Conservation (phyloP, 345 rosid genomes). For the Salix brachista region DNA sequence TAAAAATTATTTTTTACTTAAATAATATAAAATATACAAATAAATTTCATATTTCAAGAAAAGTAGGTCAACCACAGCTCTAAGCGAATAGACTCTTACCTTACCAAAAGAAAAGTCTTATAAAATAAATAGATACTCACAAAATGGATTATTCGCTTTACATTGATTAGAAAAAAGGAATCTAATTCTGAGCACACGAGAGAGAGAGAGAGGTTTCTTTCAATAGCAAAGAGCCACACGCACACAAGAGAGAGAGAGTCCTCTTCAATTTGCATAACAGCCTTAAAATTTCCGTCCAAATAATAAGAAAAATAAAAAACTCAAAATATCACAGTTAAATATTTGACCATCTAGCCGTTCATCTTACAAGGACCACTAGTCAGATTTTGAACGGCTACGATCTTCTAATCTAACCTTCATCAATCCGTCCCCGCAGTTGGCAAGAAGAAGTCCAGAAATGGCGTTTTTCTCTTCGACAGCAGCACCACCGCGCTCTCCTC, state of each 20-base stretch:
- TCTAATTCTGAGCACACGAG: too few relatives aligned
- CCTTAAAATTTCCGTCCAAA: not conserved
- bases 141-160: too few relatives aligned
- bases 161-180: too few relatives aligned
- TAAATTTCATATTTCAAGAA: too few relatives aligned
- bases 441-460: conserved; percentile 23
- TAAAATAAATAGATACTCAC: too few relatives aligned
- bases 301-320: not conserved
- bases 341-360: too few relatives aligned
- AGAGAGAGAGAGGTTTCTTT: too few relatives aligned
- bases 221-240: not conserved
- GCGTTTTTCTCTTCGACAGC: conserved; percentile 39
- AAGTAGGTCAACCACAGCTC: too few relatives aligned
- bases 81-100: too few relatives aligned
- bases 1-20: too few relatives aligned
- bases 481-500: conserved; percentile 17
- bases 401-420: not conserved
- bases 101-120: too few relatives aligned
- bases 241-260: not conserved
- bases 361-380: not conserved
- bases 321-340: not conserved
- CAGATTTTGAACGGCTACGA: not conserved
- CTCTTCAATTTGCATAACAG: not conserved
- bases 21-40: too few relatives aligned
- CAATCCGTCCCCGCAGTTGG: not conserved